These are phyloP conservation scores for Elongisporangium senticosum DNA, from an alignment of 352 stramenopile species.

Conservation along the genomic window DNA sequence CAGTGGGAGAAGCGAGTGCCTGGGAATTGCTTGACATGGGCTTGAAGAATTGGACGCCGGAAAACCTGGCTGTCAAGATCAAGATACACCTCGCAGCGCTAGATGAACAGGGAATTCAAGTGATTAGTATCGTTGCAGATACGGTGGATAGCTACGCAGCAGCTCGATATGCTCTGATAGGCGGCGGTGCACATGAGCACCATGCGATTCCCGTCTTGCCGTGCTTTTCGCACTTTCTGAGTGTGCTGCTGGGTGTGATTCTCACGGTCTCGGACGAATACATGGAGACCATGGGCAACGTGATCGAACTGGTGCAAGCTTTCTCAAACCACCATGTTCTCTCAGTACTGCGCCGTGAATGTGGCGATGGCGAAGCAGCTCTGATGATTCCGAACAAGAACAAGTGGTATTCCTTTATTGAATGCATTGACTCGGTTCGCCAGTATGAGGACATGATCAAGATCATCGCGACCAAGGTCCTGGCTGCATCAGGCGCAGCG, in stretches of 20 bases:
- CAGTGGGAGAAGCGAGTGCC: slow-evolving; percentile 45
- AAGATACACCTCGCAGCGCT: slow-evolving; percentile 33
- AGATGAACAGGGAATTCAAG: slow-evolving; percentile 35
- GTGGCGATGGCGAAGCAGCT: slow-evolving; percentile 49
- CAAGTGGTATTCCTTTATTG: slow-evolving; percentile 76
- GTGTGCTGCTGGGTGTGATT: slow-evolving; percentile 48
- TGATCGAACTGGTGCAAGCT: slow-evolving; percentile 59
- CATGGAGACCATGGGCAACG: slow-evolving; percentile 52
- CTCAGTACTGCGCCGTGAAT: slow-evolving; percentile 54
- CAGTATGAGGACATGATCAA: slow-evolving; percentile 85
- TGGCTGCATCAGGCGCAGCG: slow-evolving; percentile 14
- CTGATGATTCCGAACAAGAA: slow-evolving; percentile 38
- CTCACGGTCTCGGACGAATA: slow-evolving; percentile 46
- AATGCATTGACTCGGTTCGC: slow-evolving; percentile 69
- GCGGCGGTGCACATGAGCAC: slow-evolving; percentile 20
- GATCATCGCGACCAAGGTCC: slow-evolving; percentile 60
- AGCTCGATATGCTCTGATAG: slow-evolving; percentile 32
- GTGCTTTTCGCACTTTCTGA: slow-evolving; percentile 53
- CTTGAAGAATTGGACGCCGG: slow-evolving; percentile 27
- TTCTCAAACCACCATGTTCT: slow-evolving; percentile 58
- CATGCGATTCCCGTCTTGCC: slow-evolving; percentile 48
- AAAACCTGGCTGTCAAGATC: slow-evolving; percentile 48
- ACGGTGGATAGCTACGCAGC: slow-evolving; percentile 29
- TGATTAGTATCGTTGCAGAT: slow-evolving; percentile 74
- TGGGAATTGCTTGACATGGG: slow-evolving; percentile 61